Evolutionary conservation across 1,139 yeast species (phyloP).

Genomic region (Blastobotrys aristatus): DNA sequence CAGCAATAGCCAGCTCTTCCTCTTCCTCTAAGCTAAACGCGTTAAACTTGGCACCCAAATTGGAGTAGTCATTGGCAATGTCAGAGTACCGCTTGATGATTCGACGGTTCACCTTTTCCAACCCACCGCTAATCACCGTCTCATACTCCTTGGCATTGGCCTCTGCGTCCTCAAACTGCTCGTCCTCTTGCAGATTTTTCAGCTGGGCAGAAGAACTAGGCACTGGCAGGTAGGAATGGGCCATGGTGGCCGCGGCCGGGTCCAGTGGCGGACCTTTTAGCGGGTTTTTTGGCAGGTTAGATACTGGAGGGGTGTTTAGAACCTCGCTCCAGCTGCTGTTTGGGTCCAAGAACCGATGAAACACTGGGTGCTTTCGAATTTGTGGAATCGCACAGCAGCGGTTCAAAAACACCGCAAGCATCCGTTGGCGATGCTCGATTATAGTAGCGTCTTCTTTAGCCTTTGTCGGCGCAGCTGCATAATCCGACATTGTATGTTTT

Average conservation of each 20-base stretch:
- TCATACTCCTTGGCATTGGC: conserved; percentile 53
- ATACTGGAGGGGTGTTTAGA: conserved; percentile 52
- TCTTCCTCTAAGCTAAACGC: conserved; percentile 65
- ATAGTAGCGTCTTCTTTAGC: conserved; percentile 50
- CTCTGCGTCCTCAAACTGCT: conserved; percentile 42
- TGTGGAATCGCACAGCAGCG: conserved; percentile 59
- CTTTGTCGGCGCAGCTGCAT: conserved; percentile 50
- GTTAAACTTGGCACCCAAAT: conserved; percentile 66
- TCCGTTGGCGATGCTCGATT: conserved; percentile 65
- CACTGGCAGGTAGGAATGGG: conserved; percentile 60
- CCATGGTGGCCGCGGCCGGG: conserved; percentile 48
- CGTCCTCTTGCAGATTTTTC: conserved; percentile 29
- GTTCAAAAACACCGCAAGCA: conserved; percentile 71
- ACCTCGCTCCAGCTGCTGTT: conserved; percentile 70
- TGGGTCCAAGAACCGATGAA: conserved; percentile 78
- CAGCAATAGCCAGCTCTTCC: conserved; percentile 43
- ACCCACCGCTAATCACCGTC: conserved; percentile 45
- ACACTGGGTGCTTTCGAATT: conserved; percentile 56
- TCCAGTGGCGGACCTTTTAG: conserved; percentile 51
- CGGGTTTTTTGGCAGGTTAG: conserved; percentile 48
- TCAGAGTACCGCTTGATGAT: conserved; percentile 60
- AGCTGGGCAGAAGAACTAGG: conserved; percentile 44
- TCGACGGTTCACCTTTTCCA: conserved; percentile 64
- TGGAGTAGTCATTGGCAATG: conserved; percentile 61
- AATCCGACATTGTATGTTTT: conserved; percentile 60